phyloP scores from a whole-genome alignment of 208 protist genomes.

The Leptomonas seymouri region DNA sequence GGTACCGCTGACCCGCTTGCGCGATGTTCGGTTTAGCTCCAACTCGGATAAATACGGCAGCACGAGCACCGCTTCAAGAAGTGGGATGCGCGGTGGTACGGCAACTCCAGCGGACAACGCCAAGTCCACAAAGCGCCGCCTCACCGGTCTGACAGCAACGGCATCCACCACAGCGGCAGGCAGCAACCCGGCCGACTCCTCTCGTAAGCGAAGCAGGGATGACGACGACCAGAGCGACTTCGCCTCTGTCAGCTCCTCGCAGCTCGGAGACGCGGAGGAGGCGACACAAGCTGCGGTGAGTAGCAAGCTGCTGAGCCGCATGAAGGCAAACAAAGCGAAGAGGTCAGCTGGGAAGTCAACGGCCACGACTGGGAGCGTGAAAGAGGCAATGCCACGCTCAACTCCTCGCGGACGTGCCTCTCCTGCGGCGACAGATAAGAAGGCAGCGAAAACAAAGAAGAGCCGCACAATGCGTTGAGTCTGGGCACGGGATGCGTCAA shows the following conservation, averaged over 20 bases:
- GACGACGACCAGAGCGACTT: neutral
- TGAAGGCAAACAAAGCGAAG: constrained; percentile 15
- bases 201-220: constrained; percentile 3
- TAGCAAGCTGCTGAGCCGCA: constrained; percentile 1
- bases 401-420: too few species aligned
- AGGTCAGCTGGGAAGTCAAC: neutral
- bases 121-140: neutral
- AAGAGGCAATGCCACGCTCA: too few species aligned
- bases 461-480: neutral
- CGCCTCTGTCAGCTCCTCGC: constrained; percentile 16
- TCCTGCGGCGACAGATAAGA: neutral
- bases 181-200: neutral
- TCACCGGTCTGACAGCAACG: neutral
- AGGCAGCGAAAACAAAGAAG: constrained; percentile 1
- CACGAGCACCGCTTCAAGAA: too few species aligned
- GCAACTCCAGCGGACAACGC: neutral
- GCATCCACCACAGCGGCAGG: neutral
- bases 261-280: constrained; percentile 16
- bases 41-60: too few species aligned
- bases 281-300: constrained; percentile 2
- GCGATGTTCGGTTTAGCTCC: neutral
- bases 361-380: neutral
- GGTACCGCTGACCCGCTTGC: neutral
- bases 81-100: too few species aligned
- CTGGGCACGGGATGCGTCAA: neutral